phyloP scores from a whole-genome alignment of 2,329 filamentous ascomycete genomes.

The Cladosporium sp. region DNA sequence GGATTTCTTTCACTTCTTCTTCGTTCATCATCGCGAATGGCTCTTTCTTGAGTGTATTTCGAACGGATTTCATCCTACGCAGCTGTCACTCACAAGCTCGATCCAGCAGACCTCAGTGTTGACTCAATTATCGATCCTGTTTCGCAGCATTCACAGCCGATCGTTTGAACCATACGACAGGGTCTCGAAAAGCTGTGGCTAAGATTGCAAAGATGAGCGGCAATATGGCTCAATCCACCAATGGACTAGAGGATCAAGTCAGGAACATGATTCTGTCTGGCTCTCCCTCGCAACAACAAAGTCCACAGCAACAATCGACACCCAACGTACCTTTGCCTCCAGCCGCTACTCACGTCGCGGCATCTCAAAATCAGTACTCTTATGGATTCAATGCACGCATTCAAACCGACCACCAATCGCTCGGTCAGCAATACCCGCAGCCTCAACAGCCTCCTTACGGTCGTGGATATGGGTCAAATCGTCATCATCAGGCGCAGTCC shows the following conservation, averaged over 20 bases:
- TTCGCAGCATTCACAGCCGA: no score
- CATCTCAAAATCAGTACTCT: neutral
- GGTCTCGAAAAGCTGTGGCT: no score
- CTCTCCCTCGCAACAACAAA: conserved; percentile 1
- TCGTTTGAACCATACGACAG: no score
- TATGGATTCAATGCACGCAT: no score
- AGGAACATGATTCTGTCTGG: conserved; percentile 10
- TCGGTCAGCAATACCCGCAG: neutral
- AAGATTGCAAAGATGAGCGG: conserved; percentile 22
- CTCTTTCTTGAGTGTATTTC: no score
- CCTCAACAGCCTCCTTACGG: neutral
- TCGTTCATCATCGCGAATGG: no score
- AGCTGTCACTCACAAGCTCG: no score
- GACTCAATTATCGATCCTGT: neutral
- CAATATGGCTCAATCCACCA: conserved; percentile 21
- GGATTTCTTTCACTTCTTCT: no score
- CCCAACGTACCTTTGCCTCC: neutral
- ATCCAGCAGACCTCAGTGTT: neutral
- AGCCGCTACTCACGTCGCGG: neutral
- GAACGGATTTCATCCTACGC: no score
- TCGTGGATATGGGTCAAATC: neutral
- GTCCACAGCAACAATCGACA: neutral
- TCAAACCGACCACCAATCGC: no score
- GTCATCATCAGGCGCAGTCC: conserved; percentile 10
- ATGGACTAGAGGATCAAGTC: conserved; percentile 9